Conservation (phyloP, 768 basidiomycete genomes). For the Rhodocollybia butyracea region DNA sequence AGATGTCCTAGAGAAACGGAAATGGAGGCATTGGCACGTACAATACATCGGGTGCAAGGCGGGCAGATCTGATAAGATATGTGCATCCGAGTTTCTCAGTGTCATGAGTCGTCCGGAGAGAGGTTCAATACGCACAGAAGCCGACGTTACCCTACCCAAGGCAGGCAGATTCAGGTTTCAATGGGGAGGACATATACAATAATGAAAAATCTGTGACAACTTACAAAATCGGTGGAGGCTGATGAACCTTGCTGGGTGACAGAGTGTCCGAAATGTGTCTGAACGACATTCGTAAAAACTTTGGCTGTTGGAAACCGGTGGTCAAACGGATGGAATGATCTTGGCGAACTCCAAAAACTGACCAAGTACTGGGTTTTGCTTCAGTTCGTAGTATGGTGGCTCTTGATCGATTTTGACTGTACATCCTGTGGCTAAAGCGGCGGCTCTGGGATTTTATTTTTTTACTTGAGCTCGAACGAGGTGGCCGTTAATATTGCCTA, state of each 20-base stretch:
- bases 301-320: conserved; percentile 39
- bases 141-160: conserved; percentile 65
- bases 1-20: conserved; percentile 15
- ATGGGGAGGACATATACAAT: conserved; percentile 7
- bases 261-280: conserved; percentile 38
- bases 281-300: conserved; percentile 44
- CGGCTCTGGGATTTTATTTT: conserved; percentile 59
- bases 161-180: background rate
- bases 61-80: conserved; percentile 45
- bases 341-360: conserved; percentile 16
- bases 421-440: conserved; percentile 61
- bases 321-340: background rate
- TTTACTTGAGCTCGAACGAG: too few species aligned
- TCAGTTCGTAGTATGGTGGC: conserved; percentile 50
- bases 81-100: conserved; percentile 8
- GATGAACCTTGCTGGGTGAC: conserved; percentile 30
- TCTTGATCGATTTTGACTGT: conserved; percentile 40
- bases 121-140: conserved; percentile 41
- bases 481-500: background rate
- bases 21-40: conserved; percentile 23
- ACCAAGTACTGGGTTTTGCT: conserved; percentile 58
- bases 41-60: conserved; percentile 63
- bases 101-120: conserved; percentile 1
- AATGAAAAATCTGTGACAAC: conserved; percentile 26
- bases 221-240: conserved; percentile 79